phyloP scores from a whole-genome alignment of 371 early-diverging fungal genomes.

The Zopfochytrium polystomum region DNA sequence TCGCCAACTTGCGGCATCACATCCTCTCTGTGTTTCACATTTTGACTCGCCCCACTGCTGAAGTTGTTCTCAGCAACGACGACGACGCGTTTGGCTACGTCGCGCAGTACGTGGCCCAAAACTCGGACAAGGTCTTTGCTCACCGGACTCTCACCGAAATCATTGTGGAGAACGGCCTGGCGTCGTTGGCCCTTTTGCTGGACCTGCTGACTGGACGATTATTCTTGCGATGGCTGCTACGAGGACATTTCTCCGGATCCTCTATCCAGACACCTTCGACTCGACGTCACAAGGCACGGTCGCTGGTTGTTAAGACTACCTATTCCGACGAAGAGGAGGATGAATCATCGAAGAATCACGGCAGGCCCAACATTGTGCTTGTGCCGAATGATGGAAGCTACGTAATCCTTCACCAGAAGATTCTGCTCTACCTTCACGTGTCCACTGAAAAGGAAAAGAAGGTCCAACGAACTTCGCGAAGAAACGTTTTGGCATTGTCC shows the following conservation, averaged over 20 bases:
- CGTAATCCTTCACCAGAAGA: background rate
- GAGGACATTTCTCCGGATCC: background rate
- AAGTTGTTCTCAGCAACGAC: conserved; percentile 10
- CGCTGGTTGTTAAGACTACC: conserved; percentile 6
- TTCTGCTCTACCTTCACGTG: background rate
- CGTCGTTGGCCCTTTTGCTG: background rate
- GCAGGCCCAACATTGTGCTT: conserved; percentile 6
- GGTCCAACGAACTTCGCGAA: background rate
- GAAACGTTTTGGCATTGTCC: conserved; percentile 1
- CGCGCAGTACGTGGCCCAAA: conserved; percentile 15
- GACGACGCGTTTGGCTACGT: conserved; percentile 14
- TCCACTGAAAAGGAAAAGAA: background rate
- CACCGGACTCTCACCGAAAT: background rate
- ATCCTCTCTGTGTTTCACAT: background rate
- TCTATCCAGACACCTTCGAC: background rate
- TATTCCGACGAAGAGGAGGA: background rate
- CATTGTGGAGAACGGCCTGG: background rate
- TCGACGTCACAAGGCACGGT: background rate
- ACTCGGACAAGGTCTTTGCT: background rate
- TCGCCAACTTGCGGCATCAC: background rate
- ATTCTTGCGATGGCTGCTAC: background rate
- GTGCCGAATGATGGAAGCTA: conserved; percentile 16
- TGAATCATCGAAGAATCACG: background rate
- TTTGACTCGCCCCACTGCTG: background rate
- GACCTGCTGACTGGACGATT: background rate